Conservation (phyloP, 116 monocot genomes). For the Iris pallida region DNA sequence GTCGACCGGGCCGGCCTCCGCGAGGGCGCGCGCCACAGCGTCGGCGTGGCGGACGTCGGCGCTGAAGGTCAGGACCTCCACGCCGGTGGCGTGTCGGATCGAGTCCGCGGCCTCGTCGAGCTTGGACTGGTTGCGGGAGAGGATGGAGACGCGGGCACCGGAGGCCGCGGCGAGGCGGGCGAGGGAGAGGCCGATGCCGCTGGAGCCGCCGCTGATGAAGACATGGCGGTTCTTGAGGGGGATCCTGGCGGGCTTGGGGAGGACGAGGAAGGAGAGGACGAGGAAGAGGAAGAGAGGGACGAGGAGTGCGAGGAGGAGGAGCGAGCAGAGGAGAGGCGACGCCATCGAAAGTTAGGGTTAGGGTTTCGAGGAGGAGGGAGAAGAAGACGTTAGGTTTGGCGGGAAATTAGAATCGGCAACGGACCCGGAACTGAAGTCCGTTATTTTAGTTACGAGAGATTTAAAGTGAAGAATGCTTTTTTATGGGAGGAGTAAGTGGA, state of each 20-base stretch:
- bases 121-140: conserved; percentile 19
- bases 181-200: conserved; percentile 41
- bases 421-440: too few relatives aligned
- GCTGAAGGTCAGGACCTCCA: conserved; percentile 12
- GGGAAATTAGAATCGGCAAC: too few relatives aligned
- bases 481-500: too few relatives aligned
- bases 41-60: conserved; percentile 37
- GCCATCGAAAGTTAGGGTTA: neutral
- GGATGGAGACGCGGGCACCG: conserved; percentile 41
- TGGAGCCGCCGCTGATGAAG: conserved; percentile 41
- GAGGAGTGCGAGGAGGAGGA: neutral
- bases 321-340: neutral
- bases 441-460: too few relatives aligned
- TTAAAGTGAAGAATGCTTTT: too few relatives aligned
- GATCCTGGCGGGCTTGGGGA: conserved; percentile 24
- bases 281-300: neutral
- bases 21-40: conserved; percentile 26
- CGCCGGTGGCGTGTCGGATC: conserved; percentile 36
- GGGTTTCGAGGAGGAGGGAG: too few relatives aligned
- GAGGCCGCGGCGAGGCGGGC: conserved; percentile 26
- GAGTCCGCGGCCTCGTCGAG: conserved; percentile 31
- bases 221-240: conserved; percentile 34
- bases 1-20: conserved; percentile 42
- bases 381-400: too few relatives aligned
- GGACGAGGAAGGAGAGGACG: conserved; percentile 12